These are phyloP conservation scores for Aureococcus anophagefferens DNA, from an alignment of 108 stramenopile species.

Conservation along the genomic window DNA sequence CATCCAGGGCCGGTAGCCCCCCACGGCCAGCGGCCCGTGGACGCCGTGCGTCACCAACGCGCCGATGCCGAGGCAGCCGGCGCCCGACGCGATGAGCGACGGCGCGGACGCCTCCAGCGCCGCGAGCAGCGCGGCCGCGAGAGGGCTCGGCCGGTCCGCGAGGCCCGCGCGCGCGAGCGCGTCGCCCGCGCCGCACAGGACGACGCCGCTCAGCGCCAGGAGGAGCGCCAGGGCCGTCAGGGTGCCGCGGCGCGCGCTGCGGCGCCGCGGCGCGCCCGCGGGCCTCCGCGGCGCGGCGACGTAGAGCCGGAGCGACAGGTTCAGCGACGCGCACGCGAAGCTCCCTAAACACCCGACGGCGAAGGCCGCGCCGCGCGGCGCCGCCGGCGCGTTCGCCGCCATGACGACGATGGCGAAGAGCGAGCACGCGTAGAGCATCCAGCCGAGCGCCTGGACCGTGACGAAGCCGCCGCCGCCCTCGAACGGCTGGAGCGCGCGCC, in stretches of 20 bases:
- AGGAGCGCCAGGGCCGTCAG: not conserved
- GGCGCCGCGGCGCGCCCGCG: no score
- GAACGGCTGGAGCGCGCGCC: not conserved
- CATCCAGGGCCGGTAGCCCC: not conserved
- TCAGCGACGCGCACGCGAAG: not conserved
- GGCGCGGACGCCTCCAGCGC: no score
- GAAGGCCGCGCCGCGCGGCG: not conserved
- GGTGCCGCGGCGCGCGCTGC: no score
- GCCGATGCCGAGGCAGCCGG: not conserved
- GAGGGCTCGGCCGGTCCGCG: not conserved
- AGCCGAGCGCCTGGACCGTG: not conserved
- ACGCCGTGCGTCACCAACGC: not conserved
- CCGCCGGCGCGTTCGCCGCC: not conserved
- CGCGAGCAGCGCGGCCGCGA: no score
- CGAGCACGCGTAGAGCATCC: not conserved
- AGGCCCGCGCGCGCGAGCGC: not conserved
- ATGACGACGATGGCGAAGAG: not conserved
- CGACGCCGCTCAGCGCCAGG: not conserved
- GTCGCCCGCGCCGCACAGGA: not conserved
- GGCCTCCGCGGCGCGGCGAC: no score
- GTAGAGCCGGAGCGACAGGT: not conserved
- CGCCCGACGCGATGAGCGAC: not conserved
- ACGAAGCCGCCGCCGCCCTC: not conserved
- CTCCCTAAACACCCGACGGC: not conserved
- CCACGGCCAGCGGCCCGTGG: not conserved